Percentiles rank a stretch among this genome's conserved stretches.
Conservation (phyloP, 2,329 filamentous ascomycete species). For the Fusarium piperis region DNA sequence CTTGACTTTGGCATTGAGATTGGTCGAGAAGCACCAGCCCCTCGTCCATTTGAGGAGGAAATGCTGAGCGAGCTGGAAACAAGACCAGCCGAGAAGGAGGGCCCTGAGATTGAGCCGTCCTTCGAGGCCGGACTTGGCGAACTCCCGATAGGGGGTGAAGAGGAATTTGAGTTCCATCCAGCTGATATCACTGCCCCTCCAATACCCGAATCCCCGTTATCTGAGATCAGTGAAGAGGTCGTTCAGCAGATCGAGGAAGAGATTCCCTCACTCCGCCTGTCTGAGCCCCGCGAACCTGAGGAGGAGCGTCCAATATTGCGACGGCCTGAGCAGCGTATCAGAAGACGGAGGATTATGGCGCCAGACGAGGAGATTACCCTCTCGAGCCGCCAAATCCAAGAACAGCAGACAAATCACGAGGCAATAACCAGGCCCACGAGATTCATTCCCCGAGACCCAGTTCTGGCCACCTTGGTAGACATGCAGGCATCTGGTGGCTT, state of each 20-base stretch:
- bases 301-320: constrained; percentile 66
- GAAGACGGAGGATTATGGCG: constrained; percentile 81
- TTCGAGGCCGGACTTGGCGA: background rate
- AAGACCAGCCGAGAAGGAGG: background rate
- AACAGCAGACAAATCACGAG: constrained; percentile 85
- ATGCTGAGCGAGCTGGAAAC: background rate
- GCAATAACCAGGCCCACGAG: constrained; percentile 85
- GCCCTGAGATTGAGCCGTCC: background rate
- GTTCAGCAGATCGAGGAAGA: constrained; percentile 69
- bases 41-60: background rate
- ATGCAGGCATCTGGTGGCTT: constrained; percentile 94
- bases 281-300: constrained; percentile 69
- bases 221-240: constrained; percentile 73
- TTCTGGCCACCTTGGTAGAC: constrained; percentile 86
- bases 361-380: constrained; percentile 84
- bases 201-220: constrained; percentile 76
- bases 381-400: constrained; percentile 79
- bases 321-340: constrained; percentile 76
- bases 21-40: constrained; percentile 64
- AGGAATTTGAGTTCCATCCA: background rate
- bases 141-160: background rate
- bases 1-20: constrained; percentile 79
- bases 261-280: constrained; percentile 61
- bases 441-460: constrained; percentile 87
- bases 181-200: background rate